phyloP scores from a whole-genome alignment of 2,329 filamentous ascomycete species.

The Colletotrichum falcatum region DNA sequence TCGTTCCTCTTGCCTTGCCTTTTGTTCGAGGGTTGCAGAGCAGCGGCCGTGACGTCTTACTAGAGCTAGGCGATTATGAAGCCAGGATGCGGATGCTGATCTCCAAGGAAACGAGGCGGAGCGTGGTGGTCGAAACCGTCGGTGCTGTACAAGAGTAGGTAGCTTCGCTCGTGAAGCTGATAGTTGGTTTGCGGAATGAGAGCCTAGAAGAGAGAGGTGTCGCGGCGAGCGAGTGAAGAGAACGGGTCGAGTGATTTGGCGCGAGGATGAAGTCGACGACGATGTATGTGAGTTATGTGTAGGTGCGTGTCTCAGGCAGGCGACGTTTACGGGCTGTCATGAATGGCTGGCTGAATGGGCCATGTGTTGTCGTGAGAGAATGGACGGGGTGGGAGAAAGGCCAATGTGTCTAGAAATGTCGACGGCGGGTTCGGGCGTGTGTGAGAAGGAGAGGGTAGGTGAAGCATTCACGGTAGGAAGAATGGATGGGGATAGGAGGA shows the following conservation, averaged over 20 bases:
- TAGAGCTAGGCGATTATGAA: background rate
- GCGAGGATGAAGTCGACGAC: background rate
- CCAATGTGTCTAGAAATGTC: background rate
- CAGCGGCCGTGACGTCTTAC: conserved; percentile 31
- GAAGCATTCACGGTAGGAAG: conserved; percentile 35
- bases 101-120: conserved; percentile 7
- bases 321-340: background rate
- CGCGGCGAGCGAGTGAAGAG: conserved; percentile 13
- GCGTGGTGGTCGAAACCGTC: conserved; percentile 22
- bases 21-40: conserved; percentile 15
- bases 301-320: background rate
- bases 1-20: background rate
- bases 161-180: background rate
- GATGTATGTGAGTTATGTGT: background rate
- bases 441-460: conserved; percentile 24
- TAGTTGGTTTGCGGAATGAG: background rate
- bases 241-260: background rate
- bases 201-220: too few relatives aligned
- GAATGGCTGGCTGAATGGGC: background rate
- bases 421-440: conserved; percentile 20
- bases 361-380: conserved; percentile 1
- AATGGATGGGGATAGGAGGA: conserved; percentile 27
- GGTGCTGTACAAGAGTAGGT: background rate
- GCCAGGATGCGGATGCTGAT: conserved; percentile 27
- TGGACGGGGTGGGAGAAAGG: conserved; percentile 3